phyloP scores from a whole-genome alignment of 306 rosid genomes.

The Astragalus membranaceus region DNA sequence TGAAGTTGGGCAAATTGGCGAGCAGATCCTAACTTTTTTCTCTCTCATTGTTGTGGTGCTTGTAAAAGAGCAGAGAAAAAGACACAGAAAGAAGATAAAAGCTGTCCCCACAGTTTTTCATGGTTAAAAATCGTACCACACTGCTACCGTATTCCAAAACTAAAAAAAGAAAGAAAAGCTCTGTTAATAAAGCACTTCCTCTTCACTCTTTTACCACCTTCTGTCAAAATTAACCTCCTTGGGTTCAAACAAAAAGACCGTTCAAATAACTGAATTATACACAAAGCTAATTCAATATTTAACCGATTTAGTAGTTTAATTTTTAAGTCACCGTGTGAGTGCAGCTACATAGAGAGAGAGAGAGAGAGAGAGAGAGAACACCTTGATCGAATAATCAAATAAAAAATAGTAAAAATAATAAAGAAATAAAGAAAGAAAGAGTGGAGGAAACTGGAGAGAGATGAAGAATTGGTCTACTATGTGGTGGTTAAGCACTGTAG shows the following conservation, averaged over 20 bases:
- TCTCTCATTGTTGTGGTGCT: background rate
- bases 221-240: slow-evolving; percentile 12
- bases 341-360: background rate
- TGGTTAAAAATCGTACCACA: slow-evolving; percentile 12
- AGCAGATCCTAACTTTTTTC: background rate
- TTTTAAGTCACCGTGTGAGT: background rate
- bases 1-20: background rate
- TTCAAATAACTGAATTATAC: too few relatives aligned
- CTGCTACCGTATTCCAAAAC: background rate
- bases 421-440: background rate
- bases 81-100: slow-evolving; percentile 33
- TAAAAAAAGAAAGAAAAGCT: background rate
- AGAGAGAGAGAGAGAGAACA: background rate
- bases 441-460: background rate
- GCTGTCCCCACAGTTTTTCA: slow-evolving; percentile 37
- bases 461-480: slow-evolving; percentile 21
- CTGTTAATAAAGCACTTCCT: background rate
- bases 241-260: slow-evolving; percentile 21
- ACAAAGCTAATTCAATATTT: too few relatives aligned
- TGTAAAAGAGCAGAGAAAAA: background rate
- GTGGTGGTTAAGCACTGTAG: slow-evolving; percentile 25
- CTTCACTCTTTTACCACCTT: slow-evolving; percentile 4
- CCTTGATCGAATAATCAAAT: background rate
- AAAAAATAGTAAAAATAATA: background rate
- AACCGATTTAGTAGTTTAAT: too few relatives aligned